Percentiles rank a stretch among this genome's conserved stretches.
Conservation (phyloP, 306 rosid species). For the Ceratonia siliqua region DNA sequence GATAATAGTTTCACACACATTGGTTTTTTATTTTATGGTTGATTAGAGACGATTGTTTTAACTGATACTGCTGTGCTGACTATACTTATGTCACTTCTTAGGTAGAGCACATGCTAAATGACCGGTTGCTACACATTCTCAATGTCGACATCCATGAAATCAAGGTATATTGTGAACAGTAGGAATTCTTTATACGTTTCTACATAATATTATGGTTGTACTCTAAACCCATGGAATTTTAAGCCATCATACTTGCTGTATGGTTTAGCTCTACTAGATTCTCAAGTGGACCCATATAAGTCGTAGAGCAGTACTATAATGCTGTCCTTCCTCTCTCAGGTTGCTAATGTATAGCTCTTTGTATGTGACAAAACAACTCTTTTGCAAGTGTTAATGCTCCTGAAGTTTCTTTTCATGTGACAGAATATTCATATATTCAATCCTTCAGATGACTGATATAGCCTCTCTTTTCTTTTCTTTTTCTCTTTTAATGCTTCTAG, state of each 20-base stretch:
- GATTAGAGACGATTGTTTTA: conserved; percentile 9
- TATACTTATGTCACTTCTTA: conserved; percentile 35
- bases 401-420: conserved; percentile 16
- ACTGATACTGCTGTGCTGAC: conserved; percentile 33
- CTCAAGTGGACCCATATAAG: background rate
- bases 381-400: background rate
- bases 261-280: background rate
- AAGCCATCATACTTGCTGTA: background rate
- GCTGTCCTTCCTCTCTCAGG: background rate
- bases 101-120: conserved; percentile 80
- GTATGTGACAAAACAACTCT: background rate
- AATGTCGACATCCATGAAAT: conserved; percentile 71
- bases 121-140: conserved; percentile 56
- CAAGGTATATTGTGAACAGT: conserved; percentile 46
- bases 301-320: no score
- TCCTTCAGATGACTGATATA: conserved; percentile 19
- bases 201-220: background rate
- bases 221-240: background rate
- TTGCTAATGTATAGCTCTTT: no score
- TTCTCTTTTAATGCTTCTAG: conserved; percentile 35
- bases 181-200: background rate
- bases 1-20: conserved; percentile 3
- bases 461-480: background rate
- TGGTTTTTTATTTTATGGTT: background rate
- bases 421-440: conserved; percentile 18